Evolutionary conservation across 148 eudicot genomes (phyloP).

Genomic region (Rhododendron ovatum): DNA sequence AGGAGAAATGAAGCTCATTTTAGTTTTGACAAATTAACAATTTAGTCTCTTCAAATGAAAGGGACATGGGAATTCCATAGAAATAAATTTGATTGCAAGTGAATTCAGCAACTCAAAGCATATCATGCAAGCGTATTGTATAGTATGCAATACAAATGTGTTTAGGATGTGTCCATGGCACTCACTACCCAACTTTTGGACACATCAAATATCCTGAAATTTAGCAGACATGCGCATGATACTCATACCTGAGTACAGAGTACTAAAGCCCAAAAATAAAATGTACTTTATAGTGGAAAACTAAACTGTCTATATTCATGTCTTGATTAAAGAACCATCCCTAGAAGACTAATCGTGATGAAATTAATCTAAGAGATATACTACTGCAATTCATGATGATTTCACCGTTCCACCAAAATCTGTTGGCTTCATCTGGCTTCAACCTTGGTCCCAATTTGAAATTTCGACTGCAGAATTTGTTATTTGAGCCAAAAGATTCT

Average conservation of each 20-base stretch:
- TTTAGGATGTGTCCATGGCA: not conserved
- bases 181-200: not conserved
- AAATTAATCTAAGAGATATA: not conserved
- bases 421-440: not conserved
- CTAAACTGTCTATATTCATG: not conserved
- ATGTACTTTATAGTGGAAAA: not conserved
- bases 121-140: not conserved
- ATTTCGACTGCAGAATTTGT: not conserved
- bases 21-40: not conserved
- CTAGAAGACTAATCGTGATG: not conserved
- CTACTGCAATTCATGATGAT: not conserved
- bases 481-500: not conserved
- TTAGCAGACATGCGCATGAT: not conserved
- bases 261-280: not conserved
- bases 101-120: not conserved
- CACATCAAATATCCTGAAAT: not conserved
- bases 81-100: not conserved
- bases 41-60: not conserved
- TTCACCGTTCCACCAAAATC: not conserved
- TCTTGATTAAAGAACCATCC: not conserved
- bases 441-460: not conserved
- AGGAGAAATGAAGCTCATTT: not conserved
- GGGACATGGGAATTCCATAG: not conserved
- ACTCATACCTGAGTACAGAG: not conserved
- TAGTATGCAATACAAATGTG: not conserved